These are phyloP conservation scores for Firmiana major DNA, from an alignment of 345 rosid genomes.

Conservation along the genomic window DNA sequence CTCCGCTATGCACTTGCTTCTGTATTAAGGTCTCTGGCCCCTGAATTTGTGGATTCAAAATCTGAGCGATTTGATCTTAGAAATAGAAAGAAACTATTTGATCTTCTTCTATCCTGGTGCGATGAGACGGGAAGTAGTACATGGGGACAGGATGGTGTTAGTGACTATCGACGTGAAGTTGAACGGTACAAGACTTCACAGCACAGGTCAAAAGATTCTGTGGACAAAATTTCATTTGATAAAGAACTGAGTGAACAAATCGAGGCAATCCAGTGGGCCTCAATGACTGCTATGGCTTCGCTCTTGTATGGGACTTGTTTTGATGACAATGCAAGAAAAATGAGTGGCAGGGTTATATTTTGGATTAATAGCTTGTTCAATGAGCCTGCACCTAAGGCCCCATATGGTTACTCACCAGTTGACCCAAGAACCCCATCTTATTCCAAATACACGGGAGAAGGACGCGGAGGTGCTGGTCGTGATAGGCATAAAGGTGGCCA, in stretches of 20 bases:
- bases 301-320: conserved; percentile 95
- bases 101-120: conserved; percentile 85
- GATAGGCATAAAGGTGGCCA: conserved; percentile 84
- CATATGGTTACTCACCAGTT: conserved; percentile 95
- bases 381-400: conserved; percentile 93
- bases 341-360: conserved; percentile 92
- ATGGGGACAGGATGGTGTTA: conserved; percentile 83
- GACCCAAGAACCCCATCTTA: conserved; percentile 89
- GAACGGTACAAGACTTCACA: conserved; percentile 94
- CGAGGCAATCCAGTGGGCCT: conserved; percentile 97
- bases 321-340: conserved; percentile 98
- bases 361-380: conserved; percentile 98
- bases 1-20: conserved; percentile 92
- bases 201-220: conserved; percentile 93
- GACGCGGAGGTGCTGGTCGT: conserved; percentile 78
- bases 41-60: conserved; percentile 89
- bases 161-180: conserved; percentile 95
- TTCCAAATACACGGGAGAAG: conserved; percentile 79
- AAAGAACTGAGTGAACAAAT: conserved; percentile 86
- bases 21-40: conserved; percentile 85
- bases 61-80: conserved; percentile 89
- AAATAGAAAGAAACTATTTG: conserved; percentile 86
- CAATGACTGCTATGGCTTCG: conserved; percentile 96
- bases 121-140: conserved; percentile 74
- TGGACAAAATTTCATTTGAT: conserved; percentile 89